Conservation (phyloP, 2,329 filamentous ascomycete genomes). For the Trichoderma oligosporum region DNA sequence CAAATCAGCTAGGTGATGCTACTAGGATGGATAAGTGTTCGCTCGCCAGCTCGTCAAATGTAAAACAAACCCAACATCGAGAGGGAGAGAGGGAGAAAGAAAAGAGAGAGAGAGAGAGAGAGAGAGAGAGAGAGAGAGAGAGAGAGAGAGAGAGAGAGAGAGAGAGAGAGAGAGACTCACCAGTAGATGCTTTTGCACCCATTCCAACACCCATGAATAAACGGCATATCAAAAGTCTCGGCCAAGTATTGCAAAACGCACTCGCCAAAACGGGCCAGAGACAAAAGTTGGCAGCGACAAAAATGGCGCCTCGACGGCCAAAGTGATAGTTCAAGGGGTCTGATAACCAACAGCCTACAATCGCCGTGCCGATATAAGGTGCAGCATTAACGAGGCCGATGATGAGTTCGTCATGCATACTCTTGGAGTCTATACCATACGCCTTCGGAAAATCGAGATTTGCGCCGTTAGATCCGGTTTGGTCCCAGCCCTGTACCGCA, state of each 20-base stretch:
- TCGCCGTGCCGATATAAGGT: constrained; percentile 47
- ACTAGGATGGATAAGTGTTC: not conserved
- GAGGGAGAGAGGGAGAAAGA: not conserved
- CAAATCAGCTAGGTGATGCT: not conserved
- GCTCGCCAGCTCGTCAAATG: not conserved
- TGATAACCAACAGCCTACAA: constrained; percentile 61
- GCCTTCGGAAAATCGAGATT: constrained; percentile 57
- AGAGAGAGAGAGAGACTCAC: constrained; percentile 28
- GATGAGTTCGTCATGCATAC: constrained; percentile 43
- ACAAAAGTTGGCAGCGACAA: constrained; percentile 70
- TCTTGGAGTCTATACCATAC: constrained; percentile 42
- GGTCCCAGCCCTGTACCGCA: constrained; percentile 67
- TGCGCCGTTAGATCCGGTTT: constrained; percentile 61
- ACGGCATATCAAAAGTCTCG: constrained; percentile 65
- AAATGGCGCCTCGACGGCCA: constrained; percentile 56
- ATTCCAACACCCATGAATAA: constrained; percentile 74
- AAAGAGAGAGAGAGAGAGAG: not conserved
- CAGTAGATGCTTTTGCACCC: constrained; percentile 66
- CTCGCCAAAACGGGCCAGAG: constrained; percentile 67
- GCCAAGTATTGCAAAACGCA: constrained; percentile 68
- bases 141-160: not conserved
- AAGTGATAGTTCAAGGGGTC: constrained; percentile 54
- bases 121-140: no score
- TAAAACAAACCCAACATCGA: no score
- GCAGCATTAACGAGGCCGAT: constrained; percentile 65